Base-by-base conservation (phyloP, 2,329 filamentous ascomycete genomes). In the Penicillium italicum region DNA sequence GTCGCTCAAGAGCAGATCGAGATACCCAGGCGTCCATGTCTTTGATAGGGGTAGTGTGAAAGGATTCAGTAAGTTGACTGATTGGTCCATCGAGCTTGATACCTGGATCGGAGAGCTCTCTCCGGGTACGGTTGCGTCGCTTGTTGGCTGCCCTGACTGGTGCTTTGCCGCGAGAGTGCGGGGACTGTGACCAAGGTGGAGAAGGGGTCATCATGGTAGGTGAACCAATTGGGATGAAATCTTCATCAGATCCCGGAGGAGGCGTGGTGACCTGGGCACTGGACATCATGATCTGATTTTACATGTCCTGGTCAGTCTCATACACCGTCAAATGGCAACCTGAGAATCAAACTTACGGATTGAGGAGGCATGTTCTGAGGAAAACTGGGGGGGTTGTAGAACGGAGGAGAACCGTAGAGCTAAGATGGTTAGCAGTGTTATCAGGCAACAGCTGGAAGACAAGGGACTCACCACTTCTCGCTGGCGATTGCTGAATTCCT, bases 21-120 rank as follows among this genome's bases (percentile, higher is more conserved):
- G 87, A 85, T 34, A 95, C 91, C 79, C 89, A 96, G 26, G 80
- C 79, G 50, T 87, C 84, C 76, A 97, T 96, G 72, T 97, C 87
- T 48, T 83, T 83, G 46, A 95, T 79, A 0, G 84, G 81, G 37
- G 91, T 53, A 5, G n/a, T 80, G 52, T 74, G 61, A 4, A 78
- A 70, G 50, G 79, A 50, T 41, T 62, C 60, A 14, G 69, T 69
- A 30, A 69, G 28, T 36, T 67, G 56, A 44, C 69, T 72, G 45
- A 72, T 37, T 1, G 70, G 69, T 2, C 54, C 62, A 2, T 56
- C 44, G 10, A 70, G 30, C 2, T 52, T 42, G 26, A 56, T 22
- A 37, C 20, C 40, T 26, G 49, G 28, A 52, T 62, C 40, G 50
- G 56, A 14, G 40, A 53, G 44, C 43, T 65, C 37, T 45, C 49